Percentiles rank a stretch among this genome's conserved stretches.
Conservation (phyloP, 345 rosid genomes). For the Adansonia digitata region DNA sequence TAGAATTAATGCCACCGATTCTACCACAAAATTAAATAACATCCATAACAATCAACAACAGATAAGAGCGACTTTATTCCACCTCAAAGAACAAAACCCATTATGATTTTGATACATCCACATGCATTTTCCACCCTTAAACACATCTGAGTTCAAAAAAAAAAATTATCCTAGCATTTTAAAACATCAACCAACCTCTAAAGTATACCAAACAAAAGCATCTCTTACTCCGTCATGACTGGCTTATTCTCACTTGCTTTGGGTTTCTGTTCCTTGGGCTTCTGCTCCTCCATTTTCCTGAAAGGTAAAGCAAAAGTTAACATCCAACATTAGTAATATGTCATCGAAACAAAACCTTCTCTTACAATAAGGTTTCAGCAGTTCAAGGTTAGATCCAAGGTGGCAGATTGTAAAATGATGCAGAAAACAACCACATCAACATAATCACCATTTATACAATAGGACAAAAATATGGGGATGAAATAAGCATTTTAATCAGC, state of each 20-base stretch:
- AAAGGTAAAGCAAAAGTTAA: constrained; percentile 3
- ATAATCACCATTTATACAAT: background rate
- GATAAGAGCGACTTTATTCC: background rate
- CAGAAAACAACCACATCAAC: background rate
- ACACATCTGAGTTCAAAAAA: background rate
- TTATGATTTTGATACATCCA: constrained; percentile 1
- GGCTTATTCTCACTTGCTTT: constrained; percentile 98
- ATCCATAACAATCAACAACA: background rate
- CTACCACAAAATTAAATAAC: background rate
- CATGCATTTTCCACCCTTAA: background rate
- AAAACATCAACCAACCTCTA: background rate
- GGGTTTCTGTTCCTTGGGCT: constrained; percentile 86
- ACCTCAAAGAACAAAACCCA: constrained; percentile 8
- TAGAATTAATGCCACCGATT: background rate
- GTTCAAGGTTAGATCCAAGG: background rate
- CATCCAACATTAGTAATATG: background rate
- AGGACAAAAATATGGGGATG: background rate
- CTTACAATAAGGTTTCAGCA: background rate
- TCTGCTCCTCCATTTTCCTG: constrained; percentile 93
- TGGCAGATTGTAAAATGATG: background rate
- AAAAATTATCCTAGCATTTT: background rate
- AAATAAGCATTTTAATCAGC: background rate
- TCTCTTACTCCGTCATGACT: constrained; percentile 72
- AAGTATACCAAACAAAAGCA: background rate
- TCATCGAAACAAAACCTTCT: background rate